Evolutionary conservation across 2,329 filamentous ascomycete species (phyloP).

Genomic region (Nannizziopsis arthrosporioides): DNA sequence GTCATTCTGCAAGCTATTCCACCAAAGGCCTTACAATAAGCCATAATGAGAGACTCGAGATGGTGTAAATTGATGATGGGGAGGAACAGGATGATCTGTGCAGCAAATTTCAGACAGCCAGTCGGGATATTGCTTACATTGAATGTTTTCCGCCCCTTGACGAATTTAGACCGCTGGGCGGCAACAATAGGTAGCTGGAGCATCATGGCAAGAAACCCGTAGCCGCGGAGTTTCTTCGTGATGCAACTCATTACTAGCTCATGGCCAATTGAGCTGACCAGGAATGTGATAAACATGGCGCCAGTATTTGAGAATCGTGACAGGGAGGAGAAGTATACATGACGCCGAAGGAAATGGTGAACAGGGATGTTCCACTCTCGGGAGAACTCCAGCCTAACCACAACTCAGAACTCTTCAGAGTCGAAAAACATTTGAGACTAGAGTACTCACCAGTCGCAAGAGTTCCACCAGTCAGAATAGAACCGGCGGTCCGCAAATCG

Average conservation of each 20-base stretch:
- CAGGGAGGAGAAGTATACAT: slow-evolving; percentile 79
- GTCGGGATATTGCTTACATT: slow-evolving; percentile 42
- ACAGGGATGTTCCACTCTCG: slow-evolving; percentile 97
- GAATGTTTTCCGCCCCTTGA: slow-evolving; percentile 61
- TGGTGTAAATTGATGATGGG: too few species aligned
- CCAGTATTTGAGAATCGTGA: slow-evolving; percentile 62
- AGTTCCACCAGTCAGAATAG: slow-evolving; percentile 66
- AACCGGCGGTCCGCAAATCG: slow-evolving; percentile 89
- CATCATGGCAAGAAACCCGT: slow-evolving; percentile 93
- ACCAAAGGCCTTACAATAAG: too few species aligned
- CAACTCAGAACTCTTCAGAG: background rate
- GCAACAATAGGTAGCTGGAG: slow-evolving; percentile 90
- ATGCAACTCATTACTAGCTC: slow-evolving; percentile 97
- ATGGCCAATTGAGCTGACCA: slow-evolving; percentile 79
- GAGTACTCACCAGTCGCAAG: slow-evolving; percentile 35
- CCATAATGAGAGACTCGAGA: too few species aligned
- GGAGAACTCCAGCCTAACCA: slow-evolving; percentile 71
- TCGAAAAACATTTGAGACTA: background rate
- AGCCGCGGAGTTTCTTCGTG: slow-evolving; percentile 89
- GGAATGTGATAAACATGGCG: slow-evolving; percentile 81
- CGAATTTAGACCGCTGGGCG: slow-evolving; percentile 67
- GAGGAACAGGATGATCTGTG: too few species aligned
- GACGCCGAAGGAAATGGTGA: slow-evolving; percentile 84
- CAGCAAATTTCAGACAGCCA: background rate
- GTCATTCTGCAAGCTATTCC: too few species aligned